phyloP scores from a whole-genome alignment of 192 early-diverging fungal genomes.

The Umbelopsis sp. region DNA sequence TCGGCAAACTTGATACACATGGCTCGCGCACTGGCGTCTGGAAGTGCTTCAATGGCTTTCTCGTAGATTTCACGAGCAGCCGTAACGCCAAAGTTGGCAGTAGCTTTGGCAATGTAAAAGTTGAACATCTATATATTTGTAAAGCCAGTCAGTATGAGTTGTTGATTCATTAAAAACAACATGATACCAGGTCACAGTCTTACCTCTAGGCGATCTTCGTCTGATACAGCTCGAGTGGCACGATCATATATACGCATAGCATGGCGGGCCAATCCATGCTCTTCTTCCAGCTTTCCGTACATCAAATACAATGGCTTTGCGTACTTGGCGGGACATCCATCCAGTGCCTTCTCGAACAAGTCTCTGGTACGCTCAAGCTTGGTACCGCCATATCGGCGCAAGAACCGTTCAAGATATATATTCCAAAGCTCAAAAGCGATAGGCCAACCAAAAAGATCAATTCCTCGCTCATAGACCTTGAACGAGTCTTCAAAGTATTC shows the following conservation, averaged over 20 bases:
- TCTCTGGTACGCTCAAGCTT: conserved; percentile 93
- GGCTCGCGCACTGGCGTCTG: conserved; percentile 76
- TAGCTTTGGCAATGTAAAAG: conserved; percentile 90
- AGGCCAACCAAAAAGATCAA: conserved; percentile 94
- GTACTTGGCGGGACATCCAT: conserved; percentile 81
- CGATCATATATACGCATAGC: conserved; percentile 95
- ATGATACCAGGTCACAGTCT: background rate
- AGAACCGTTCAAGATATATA: conserved; percentile 87
- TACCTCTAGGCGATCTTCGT: conserved; percentile 73
- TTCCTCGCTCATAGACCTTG: conserved; percentile 94
- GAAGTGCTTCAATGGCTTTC: conserved; percentile 85
- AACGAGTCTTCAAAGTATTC: conserved; percentile 95
- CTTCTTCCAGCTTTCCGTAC: conserved; percentile 93
- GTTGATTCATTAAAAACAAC: background rate
- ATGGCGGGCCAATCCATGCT: conserved; percentile 86
- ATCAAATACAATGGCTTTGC: conserved; percentile 86
- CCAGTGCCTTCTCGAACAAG: conserved; percentile 93
- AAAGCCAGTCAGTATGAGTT: background rate
- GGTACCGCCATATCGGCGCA: conserved; percentile 80
- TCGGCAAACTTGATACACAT: conserved; percentile 84
- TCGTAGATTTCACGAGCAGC: conserved; percentile 91
- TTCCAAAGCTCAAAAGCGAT: conserved; percentile 98
- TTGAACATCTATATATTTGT: conserved; percentile 64
- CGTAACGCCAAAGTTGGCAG: conserved; percentile 83
- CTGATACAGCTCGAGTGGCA: conserved; percentile 77